Evolutionary conservation across 805 yeast species (phyloP).

Genomic region (Yamadazyma akitaensis): DNA sequence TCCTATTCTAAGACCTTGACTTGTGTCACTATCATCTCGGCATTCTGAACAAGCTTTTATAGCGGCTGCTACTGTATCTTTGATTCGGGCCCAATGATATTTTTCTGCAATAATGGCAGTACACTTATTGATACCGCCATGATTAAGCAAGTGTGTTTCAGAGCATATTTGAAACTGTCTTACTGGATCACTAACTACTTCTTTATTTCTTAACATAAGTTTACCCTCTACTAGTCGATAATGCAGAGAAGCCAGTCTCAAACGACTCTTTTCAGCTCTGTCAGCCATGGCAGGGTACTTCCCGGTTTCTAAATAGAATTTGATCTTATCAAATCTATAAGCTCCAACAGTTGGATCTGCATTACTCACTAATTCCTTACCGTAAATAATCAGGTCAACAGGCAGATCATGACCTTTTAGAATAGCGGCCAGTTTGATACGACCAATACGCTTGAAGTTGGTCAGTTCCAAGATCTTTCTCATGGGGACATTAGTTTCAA

Average conservation of each 20-base stretch:
- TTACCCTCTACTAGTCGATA: constrained; percentile 71
- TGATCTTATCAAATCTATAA: constrained; percentile 71
- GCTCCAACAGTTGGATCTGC: constrained; percentile 50
- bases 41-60: constrained; percentile 76
- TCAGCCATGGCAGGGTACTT: constrained; percentile 80
- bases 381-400: constrained; percentile 84
- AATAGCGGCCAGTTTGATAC: constrained; percentile 83
- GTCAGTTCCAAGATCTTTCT: constrained; percentile 72
- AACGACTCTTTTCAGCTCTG: constrained; percentile 82
- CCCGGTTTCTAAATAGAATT: constrained; percentile 76
- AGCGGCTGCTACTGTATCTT: constrained; percentile 79
- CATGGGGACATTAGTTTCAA: constrained; percentile 84
- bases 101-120: constrained; percentile 73
- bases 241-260: constrained; percentile 75
- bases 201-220: constrained; percentile 71
- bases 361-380: constrained; percentile 65
- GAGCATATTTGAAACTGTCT: constrained; percentile 73
- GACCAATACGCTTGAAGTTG: constrained; percentile 75
- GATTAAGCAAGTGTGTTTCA: constrained; percentile 64
- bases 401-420: constrained; percentile 80
- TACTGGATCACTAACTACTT: constrained; percentile 75
- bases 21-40: constrained; percentile 38
- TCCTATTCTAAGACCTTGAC: neutral
- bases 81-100: constrained; percentile 90
- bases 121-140: constrained; percentile 86